Conservation (phyloP, 169 alveolate species). For the Neospora caninum region DNA sequence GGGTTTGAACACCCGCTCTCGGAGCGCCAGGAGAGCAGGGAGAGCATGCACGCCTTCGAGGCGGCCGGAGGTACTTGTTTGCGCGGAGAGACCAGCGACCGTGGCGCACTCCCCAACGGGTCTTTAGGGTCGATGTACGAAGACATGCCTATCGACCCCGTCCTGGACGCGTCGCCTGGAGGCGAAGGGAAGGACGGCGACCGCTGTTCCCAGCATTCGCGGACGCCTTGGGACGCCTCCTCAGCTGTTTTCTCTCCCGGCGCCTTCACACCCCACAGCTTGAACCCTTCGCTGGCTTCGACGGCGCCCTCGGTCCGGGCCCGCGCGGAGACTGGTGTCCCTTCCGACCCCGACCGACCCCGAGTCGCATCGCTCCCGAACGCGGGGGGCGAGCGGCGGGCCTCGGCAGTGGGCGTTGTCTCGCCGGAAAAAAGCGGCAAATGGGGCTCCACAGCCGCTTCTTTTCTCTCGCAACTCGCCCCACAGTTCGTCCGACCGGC, state of each 20-base stretch:
- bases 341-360: not conserved
- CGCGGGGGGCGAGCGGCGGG: not conserved
- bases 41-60: too few relatives aligned
- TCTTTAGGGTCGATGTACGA: conserved; percentile 14
- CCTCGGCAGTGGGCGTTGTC: not conserved
- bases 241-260: too few relatives aligned
- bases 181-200: not conserved
- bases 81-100: too few relatives aligned
- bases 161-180: not conserved
- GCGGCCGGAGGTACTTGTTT: too few relatives aligned
- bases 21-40: too few relatives aligned
- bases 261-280: too few relatives aligned
- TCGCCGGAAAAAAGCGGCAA: not conserved
- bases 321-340: not conserved
- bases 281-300: too few relatives aligned
- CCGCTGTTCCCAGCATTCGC: too few relatives aligned
- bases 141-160: not conserved
- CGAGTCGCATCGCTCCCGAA: not conserved
- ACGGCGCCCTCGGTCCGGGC: too few relatives aligned
- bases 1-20: too few relatives aligned
- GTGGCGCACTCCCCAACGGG: not conserved
- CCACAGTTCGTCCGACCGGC: not conserved
- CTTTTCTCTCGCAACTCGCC: not conserved
- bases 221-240: too few relatives aligned
- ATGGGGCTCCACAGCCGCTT: not conserved